Base-by-base conservation (phyloP, 2,329 filamentous ascomycete genomes). In the Aspergillus pseudotamarii region DNA sequence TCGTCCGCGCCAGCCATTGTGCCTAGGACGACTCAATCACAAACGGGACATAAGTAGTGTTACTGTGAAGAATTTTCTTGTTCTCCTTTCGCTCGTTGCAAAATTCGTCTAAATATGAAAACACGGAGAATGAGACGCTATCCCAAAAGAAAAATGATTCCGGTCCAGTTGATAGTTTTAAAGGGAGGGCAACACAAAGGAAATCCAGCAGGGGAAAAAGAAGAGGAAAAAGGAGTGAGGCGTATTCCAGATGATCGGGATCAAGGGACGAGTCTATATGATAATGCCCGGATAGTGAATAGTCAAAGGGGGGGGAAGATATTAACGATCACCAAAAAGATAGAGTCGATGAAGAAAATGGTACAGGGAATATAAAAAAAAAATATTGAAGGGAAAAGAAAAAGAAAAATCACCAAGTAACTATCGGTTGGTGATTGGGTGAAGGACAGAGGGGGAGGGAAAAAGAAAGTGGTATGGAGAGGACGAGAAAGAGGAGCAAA, bases 1-100 rank as follows among this genome's bases (percentile, higher is more conserved):
- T 82, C 82, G 69, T 83, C 80, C 70, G 74, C 75, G 68, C 71
- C 74, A 78, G 80, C 76, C 81, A 83, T 83, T 70, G 69, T 80
- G 75, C 74, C 75, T 77, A 62, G 51, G 58, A 65, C 60, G 32
- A 38, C 63, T 73, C 60, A 68, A 68, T 70, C 59, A 66, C 66
- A 63, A 64, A 60, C 60, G 64, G 32, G 61, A 70, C 69, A 70
- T 69, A 68, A 63, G 66, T 66, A 64, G 60, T 28, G 51, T 58
- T 19, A 60, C 55, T 41, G 58, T 46, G 45, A 61, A 61, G 53
- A 55, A 41, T 41, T 54, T 48, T 60, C 38, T 53, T 48, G 38
- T 60, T 58, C 32, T 60, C 50, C 51, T 55, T 57, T 58, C 43
- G 59, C 30, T 62, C 43, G 56, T 46, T 46, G 53, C 55, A 51